phyloP scores from a whole-genome alignment of 371 early-diverging fungal species.

The Mortierella sp. region DNA sequence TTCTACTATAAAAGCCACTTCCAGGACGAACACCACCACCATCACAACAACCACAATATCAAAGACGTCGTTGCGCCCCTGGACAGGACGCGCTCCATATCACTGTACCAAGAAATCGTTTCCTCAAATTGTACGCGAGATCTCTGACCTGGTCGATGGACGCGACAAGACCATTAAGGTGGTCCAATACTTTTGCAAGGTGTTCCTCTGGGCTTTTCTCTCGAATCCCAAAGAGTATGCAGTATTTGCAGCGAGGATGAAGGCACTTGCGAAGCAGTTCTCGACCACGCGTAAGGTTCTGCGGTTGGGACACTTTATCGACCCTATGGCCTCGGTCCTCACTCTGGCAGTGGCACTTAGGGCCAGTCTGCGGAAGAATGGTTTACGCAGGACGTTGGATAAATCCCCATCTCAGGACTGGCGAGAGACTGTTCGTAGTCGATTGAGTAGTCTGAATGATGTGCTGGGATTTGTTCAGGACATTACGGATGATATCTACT shows the following conservation, averaged over 20 bases:
- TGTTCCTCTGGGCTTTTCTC: conserved; percentile 66
- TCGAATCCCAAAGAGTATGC: conserved; percentile 57
- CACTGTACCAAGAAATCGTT: conserved; percentile 33
- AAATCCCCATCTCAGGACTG: conserved; percentile 15
- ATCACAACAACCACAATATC: neutral
- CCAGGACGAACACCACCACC: too few relatives aligned
- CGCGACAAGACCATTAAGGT: conserved; percentile 88
- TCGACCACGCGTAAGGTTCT: conserved; percentile 81
- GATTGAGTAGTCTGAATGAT: conserved; percentile 50
- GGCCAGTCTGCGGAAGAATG: conserved; percentile 17
- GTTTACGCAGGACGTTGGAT: conserved; percentile 15
- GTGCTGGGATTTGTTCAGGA: conserved; percentile 70
- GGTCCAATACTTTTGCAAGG: conserved; percentile 81
- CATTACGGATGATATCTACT: conserved; percentile 81
- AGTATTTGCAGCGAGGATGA: conserved; percentile 52
- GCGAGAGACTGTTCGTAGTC: conserved; percentile 28
- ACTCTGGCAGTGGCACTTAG: conserved; percentile 19
- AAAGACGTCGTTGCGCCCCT: neutral
- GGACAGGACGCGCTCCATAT: conserved; percentile 12
- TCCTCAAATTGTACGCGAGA: conserved; percentile 59
- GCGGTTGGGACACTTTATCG: conserved; percentile 73
- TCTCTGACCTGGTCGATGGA: conserved; percentile 75
- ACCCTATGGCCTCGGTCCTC: conserved; percentile 58
- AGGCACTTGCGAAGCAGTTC: conserved; percentile 71
- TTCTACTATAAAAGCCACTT: too few relatives aligned